Percentiles rank a stretch among this genome's conserved stretches.
Evolutionary conservation across 495 filamentous ascomycete species (phyloP).

Genomic region (Extremus antarcticus): DNA sequence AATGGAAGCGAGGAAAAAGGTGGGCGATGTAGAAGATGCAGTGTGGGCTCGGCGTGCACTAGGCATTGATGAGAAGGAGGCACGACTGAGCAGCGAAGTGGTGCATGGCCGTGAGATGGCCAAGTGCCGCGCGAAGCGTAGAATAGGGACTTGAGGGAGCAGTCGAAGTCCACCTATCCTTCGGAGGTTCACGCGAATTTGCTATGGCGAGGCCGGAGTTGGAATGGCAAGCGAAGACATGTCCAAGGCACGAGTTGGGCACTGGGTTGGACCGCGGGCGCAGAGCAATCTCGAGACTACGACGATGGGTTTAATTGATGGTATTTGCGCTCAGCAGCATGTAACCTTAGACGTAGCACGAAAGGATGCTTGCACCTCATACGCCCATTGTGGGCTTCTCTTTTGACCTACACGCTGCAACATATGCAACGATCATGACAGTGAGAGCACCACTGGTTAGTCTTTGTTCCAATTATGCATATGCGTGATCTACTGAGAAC

Average conservation of each 20-base stretch:
- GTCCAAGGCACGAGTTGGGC: no score
- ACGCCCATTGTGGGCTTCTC: background rate
- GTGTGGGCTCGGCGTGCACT: no score
- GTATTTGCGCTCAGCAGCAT: no score
- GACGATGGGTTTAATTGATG: background rate
- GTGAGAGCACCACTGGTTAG: background rate
- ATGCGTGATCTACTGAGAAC: background rate
- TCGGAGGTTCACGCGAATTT: background rate
- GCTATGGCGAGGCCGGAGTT: background rate
- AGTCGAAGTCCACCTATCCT: background rate
- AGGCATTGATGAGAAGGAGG: no score
- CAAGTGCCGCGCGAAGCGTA: background rate
- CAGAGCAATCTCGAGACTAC: background rate
- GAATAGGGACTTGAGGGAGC: no score
- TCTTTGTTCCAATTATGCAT: background rate
- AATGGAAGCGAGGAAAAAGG: background rate
- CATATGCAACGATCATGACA: background rate
- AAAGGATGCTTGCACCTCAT: background rate
- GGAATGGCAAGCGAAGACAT: background rate
- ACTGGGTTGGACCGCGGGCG: background rate
- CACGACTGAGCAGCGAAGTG: background rate
- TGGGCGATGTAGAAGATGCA: background rate
- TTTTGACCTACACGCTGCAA: background rate
- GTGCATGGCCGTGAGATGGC: background rate
- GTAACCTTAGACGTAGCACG: background rate